Conservation (phyloP, 306 rosid species). For the Oemleria cerasiformis region DNA sequence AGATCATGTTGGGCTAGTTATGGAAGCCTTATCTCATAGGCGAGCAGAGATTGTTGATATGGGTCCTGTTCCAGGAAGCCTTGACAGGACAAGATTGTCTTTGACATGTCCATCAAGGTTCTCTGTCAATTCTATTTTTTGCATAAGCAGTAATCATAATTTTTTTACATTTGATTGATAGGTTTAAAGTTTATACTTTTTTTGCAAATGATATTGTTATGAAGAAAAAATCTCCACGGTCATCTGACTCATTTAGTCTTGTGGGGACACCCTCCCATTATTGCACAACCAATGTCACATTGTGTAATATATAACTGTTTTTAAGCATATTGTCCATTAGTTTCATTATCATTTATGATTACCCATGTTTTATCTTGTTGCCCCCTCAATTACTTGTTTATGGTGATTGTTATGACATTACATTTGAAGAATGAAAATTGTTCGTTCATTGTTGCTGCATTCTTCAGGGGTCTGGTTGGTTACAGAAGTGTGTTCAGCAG, state of each 20-base stretch:
- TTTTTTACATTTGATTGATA: not conserved
- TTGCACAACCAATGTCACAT: not conserved
- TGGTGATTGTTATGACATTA: not conserved
- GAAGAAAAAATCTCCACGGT: not conserved
- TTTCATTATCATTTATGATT: not conserved
- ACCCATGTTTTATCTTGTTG: not conserved
- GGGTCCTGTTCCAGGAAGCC: slow-evolving; percentile 92
- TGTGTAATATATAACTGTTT: not conserved
- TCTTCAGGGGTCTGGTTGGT: slow-evolving; percentile 95
- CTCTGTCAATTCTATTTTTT: slow-evolving; percentile 7
- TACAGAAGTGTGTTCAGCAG: slow-evolving; percentile 96
- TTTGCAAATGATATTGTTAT: not conserved
- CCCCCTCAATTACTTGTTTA: not conserved
- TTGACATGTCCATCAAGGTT: slow-evolving; percentile 96
- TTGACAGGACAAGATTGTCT: slow-evolving; percentile 80
- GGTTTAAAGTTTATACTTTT: not conserved
- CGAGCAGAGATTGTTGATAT: slow-evolving; percentile 87
- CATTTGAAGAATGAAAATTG: not conserved
- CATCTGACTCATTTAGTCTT: not conserved
- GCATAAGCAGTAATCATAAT: not conserved
- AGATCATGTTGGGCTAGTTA: slow-evolving; percentile 90
- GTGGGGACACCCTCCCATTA: not conserved
- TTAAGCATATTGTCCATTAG: not conserved
- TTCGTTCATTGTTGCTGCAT: slow-evolving; percentile 10
- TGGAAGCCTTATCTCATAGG: slow-evolving; percentile 96